Base-by-base conservation (phyloP, 75 land plant species). In the Larix kaempferi region DNA sequence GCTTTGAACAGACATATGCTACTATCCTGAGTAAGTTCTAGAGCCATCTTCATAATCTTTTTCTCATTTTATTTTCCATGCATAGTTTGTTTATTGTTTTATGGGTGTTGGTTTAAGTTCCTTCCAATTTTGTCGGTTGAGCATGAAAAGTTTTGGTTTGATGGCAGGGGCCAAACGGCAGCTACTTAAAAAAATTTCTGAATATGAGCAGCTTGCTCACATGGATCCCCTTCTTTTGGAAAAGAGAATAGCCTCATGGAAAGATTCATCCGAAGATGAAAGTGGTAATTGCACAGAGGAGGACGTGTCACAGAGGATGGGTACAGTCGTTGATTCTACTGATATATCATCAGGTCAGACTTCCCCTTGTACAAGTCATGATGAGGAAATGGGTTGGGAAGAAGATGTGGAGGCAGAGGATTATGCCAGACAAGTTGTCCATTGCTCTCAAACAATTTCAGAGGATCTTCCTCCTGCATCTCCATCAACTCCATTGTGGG, bases 171-270 rank as follows among this genome's bases (percentile, higher is more conserved):
- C 71, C 21, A 67, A 44, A 67, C 37, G 39, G 2, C 71, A 67
- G 22, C n/a, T 67, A 15, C 49, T 67, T 67, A 39, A 39, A 33
- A 67, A 67, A 13, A 67, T 67, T 12, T 17, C 44, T 37, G 71
- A 39, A 19, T 67, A 67, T 39, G 71, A 67, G 19, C 21, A 67
- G 71, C 71, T 67, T 39, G 71, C 71, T 7, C 12, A 67, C 44
- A 67, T 67, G 71, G 44, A 67, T 39, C 49, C 71, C 3, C 21
- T 66, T 66, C 41, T 66, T 37, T 66, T 66, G 71, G 44, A 66
- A 19, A 37, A 37, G 21, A 66, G 15, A 16, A 27, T 62, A 25
- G 29, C 65, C 2, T 62, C 65, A 2, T 62, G 65, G 65, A 62
- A 62, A 12, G 65, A 25, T 7, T 62, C 65, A 62, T 62, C 65